Evolutionary conservation across 805 yeast genomes (phyloP).

Genomic region (Vanderwaltozyma yarrowii): DNA sequence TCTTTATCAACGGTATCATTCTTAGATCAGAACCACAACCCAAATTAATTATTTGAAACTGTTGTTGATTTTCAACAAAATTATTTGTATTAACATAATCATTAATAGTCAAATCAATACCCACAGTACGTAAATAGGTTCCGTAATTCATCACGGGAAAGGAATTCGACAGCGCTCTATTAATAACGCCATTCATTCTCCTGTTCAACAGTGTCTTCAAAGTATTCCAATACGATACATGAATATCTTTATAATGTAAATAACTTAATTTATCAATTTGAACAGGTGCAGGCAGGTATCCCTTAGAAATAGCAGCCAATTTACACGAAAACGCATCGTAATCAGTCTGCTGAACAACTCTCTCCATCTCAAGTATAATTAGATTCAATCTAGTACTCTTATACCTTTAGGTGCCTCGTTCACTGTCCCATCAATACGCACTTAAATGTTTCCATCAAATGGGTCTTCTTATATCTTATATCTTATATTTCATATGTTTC

Average conservation of each 20-base stretch:
- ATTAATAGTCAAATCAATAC: slow-evolving; percentile 40
- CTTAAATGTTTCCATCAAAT: no score
- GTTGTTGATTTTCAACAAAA: background rate
- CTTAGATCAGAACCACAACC: slow-evolving; percentile 64
- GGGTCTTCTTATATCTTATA: no score
- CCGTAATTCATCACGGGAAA: slow-evolving; percentile 65
- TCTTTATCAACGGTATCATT: slow-evolving; percentile 30
- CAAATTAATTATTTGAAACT: slow-evolving; percentile 49
- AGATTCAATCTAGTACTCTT: background rate
- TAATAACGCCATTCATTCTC: slow-evolving; percentile 14
- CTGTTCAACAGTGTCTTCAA: slow-evolving; percentile 11
- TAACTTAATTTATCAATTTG: slow-evolving; percentile 4
- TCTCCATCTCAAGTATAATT: slow-evolving; percentile 9
- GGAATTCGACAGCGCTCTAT: slow-evolving; percentile 24
- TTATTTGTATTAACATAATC: slow-evolving; percentile 28
- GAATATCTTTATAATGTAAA: slow-evolving; percentile 11
- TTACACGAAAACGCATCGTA: slow-evolving; percentile 64
- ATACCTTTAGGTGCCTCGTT: no score
- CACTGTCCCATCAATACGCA: no score
- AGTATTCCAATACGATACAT: slow-evolving; percentile 14
- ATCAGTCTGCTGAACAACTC: slow-evolving; percentile 40
- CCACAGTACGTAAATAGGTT: slow-evolving; percentile 48
- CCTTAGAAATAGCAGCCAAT: slow-evolving; percentile 38
- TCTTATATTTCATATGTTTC: no score
- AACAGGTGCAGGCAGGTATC: slow-evolving; percentile 35